Conservation (phyloP, 371 early-diverging fungal species). For the Mucor circinelloides region DNA sequence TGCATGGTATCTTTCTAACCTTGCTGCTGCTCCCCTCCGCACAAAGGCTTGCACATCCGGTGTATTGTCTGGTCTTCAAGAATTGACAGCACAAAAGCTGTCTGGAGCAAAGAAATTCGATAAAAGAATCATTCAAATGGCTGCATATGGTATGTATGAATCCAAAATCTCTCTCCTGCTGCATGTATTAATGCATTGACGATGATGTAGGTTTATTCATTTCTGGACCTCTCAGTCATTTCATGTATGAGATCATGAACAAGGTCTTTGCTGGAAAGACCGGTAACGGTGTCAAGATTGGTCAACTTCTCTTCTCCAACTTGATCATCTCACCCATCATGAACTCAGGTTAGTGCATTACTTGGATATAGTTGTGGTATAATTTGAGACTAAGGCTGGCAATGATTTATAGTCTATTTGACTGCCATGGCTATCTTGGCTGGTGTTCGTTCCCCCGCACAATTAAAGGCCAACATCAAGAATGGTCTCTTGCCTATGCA, state of each 20-base stretch:
- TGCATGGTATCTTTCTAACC: slow-evolving; percentile 63
- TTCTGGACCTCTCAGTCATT: slow-evolving; percentile 75
- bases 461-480: slow-evolving; percentile 58
- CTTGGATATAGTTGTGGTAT: neutral
- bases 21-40: slow-evolving; percentile 68
- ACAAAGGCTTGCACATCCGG: slow-evolving; percentile 86
- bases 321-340: slow-evolving; percentile 77
- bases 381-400: neutral
- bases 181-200: neutral
- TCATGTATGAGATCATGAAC: slow-evolving; percentile 66
- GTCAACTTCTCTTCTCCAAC: slow-evolving; percentile 69
- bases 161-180: neutral
- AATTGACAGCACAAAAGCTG: slow-evolving; percentile 72
- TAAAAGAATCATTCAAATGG: slow-evolving; percentile 78
- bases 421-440: slow-evolving; percentile 83
- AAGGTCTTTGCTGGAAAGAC: slow-evolving; percentile 64
- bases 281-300: slow-evolving; percentile 57
- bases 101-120: slow-evolving; percentile 65
- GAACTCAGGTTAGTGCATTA: slow-evolving; percentile 68
- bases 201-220: slow-evolving; percentile 51
- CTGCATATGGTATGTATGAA: slow-evolving; percentile 65
- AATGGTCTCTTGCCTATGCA: slow-evolving; percentile 72
- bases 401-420: slow-evolving; percentile 50
- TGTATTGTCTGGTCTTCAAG: slow-evolving; percentile 74
- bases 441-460: slow-evolving; percentile 61